Evolutionary conservation across 306 rosid genomes (phyloP), one percentile per base, ranked within the genome.

Genomic region (Ochetophila trinervis): DNA sequence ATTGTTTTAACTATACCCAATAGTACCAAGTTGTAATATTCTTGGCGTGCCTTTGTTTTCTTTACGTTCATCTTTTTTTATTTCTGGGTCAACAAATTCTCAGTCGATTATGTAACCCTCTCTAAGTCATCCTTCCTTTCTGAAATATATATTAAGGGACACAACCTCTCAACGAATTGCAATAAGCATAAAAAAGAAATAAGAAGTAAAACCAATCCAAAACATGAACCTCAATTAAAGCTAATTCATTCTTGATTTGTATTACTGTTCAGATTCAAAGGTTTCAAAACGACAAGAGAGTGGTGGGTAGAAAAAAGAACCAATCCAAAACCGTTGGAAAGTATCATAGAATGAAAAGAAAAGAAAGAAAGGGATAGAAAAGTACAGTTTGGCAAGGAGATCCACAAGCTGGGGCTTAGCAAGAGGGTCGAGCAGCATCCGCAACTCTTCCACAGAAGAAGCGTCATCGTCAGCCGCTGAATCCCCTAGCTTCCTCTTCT

Each of bases 401-500:
- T 84, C 90, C 49, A 91, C 78, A 37, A 91, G 88, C 64, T 88
- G 95, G 40, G 90, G 79, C 64, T 86, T 88, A 3, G 88, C 71
- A 0, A 87, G 91, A 42, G 90, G 91, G 66, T 88, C 88, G 16
- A 91, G 83, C 40, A 86, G 85, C 40, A 67, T 61, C 7, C 92
- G 90, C 69, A 88, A 63, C 30, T 79, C 85, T 65, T 88, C 87
- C 68, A 70, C 81, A 0, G 90, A 75, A 21, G 62, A 40, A 20
- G 53, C 40, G 1, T 67, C 86, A 42, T 34, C 77, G 52, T 76
- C 55, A 27, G 37, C 79, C 9, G 22, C 79, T 7, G 30, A 32
- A 34, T 85, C 91, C 7, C 73, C 86, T 0, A 86, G 78, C 84
- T 88, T 88, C 67, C 96, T 78, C 92, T 88, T 86, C 83, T 88